Percentiles rank a stretch among this genome's conserved stretches.
phyloP scores from a whole-genome alignment of 2,329 filamentous ascomycete species.

The Dendryphion nanum region DNA sequence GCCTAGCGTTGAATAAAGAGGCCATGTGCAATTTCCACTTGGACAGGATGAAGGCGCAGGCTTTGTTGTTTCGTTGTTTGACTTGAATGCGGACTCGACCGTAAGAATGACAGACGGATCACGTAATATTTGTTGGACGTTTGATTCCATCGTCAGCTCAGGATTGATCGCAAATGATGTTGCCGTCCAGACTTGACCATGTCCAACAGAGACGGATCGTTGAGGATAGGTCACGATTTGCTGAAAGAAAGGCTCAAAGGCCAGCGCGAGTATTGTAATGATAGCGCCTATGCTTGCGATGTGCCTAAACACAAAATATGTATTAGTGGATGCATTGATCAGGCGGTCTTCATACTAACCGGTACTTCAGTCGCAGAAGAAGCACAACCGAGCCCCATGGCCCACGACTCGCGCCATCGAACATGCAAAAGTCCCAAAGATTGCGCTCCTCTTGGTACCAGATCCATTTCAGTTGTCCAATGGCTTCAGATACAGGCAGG shows the following conservation, averaged over 20 bases:
- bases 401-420: neutral
- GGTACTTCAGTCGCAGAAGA: neutral
- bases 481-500: neutral
- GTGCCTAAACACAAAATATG: neutral
- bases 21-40: constrained; percentile 15
- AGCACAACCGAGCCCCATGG: constrained; percentile 1
- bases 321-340: neutral
- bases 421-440: neutral
- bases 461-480: constrained; percentile 1
- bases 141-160: neutral
- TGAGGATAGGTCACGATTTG: constrained; percentile 3
- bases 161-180: neutral
- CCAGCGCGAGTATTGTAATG: neutral
- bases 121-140: constrained; percentile 1
- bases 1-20: constrained; percentile 12
- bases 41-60: constrained; percentile 9
- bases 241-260: neutral
- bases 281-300: neutral
- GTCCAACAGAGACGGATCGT: constrained; percentile 1
- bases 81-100: constrained; percentile 2
- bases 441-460: neutral
- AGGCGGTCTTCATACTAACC: constrained; percentile 1
- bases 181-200: constrained; percentile 1
- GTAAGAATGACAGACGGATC: neutral
- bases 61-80: constrained; percentile 1